Evolutionary conservation across 805 yeast species (phyloP).

Genomic region (Zygosaccharomyces siamensis): DNA sequence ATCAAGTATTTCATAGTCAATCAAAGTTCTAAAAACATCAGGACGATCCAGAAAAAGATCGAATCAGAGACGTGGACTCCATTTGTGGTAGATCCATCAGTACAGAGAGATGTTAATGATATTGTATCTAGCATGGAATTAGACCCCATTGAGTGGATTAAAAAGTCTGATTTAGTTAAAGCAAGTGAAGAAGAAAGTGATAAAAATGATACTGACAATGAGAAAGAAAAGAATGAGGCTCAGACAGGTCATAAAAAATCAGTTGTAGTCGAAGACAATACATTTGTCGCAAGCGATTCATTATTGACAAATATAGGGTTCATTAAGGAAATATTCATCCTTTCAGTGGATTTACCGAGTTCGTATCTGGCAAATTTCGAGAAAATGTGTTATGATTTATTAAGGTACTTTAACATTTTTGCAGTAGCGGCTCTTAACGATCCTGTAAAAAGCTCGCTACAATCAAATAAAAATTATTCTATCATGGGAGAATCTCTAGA

Average conservation of each 20-base stretch:
- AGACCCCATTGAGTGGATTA: conserved; percentile 49
- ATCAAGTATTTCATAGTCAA: conserved; percentile 53
- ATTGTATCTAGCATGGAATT: conserved; percentile 45
- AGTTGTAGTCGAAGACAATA: conserved; percentile 47
- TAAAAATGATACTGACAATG: conserved; percentile 10
- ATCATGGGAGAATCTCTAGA: conserved; percentile 42
- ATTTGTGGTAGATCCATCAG: conserved; percentile 44
- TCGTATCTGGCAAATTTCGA: conserved; percentile 37
- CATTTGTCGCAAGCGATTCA: conserved; percentile 56
- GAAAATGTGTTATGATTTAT: conserved; percentile 40
- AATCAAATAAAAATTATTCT: conserved; percentile 36
- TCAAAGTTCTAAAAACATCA: conserved; percentile 49
- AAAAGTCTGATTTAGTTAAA: conserved; percentile 28
- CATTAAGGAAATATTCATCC: conserved; percentile 50
- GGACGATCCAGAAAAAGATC: conserved; percentile 43
- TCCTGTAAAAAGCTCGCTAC: conserved; percentile 19
- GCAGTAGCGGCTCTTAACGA: conserved; percentile 25
- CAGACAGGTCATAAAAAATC: conserved; percentile 36
- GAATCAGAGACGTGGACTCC: conserved; percentile 82
- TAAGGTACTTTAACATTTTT: conserved; percentile 47
- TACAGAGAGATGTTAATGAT: conserved; percentile 49
- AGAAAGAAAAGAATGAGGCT: conserved; percentile 11
- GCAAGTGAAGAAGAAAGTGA: conserved; percentile 6
- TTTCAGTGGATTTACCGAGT: conserved; percentile 53
- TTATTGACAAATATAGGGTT: conserved; percentile 38